Evolutionary conservation across 2,329 filamentous ascomycete genomes (phyloP), one percentile per base, ranked within the genome.

Genomic region (Colletotrichum tanaceti): DNA sequence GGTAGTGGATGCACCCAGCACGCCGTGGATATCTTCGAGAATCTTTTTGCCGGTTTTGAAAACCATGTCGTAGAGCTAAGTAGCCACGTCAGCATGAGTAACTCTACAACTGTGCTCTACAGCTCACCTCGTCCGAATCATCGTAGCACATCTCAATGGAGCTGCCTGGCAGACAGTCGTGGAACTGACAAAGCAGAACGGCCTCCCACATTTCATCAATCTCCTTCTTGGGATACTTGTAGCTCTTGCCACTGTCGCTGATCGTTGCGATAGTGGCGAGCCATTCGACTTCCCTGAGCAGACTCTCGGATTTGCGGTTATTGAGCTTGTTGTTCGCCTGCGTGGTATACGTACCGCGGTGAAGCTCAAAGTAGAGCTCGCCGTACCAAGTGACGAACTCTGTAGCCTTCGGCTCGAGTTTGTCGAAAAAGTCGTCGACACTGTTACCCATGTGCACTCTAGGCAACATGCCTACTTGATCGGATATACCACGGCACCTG

Each of bases 101-200:
- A 63, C 9, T 24, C 57, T 5, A 58, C 13, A 24, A 44, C 5
- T 28, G 39, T 28, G 44, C 38, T 49, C 7, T 1, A 7, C 16
- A 20, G 52, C 81, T 77, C 79, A 89, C 87, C 81, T 94, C 87
- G 76, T 97, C 92, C 3, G 94, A 97, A 77, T 99, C 96, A 77
- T 97, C 93, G 75, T 98, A 98, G 79, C 94, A 97, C 94, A 98
- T 98, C 79, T 97, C 94, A 74, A 99, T 98, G 41, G 90, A 93
- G 77, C 93, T 98, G 64, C 96, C 96, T 0, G 96, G 96, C 59
- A 99, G 85, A 77, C 96, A 98, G 77, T 99, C 96, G 73, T 99
- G 96, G 85, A 99, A 99, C 75, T 99, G 96, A 73, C 95, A 98
- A 32, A 98, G 87, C 28, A 98, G 85, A 3, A 95, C 91, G 63